phyloP scores from a whole-genome alignment of 441 rosid species.

The Brassica balearica region DNA sequence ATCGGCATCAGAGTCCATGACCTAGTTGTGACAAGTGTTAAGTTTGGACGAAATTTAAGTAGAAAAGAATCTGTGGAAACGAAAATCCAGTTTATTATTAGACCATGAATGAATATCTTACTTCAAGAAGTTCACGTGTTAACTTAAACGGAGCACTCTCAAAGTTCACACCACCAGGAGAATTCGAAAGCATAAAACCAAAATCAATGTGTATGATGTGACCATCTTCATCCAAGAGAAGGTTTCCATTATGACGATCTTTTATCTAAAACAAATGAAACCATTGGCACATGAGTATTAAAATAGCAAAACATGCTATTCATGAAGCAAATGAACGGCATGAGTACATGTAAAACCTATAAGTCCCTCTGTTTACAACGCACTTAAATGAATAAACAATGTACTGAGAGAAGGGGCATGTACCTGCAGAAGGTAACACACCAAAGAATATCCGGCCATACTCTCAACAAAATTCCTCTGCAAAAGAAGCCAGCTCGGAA shows the following conservation, averaged over 20 bases:
- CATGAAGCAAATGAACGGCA: background rate
- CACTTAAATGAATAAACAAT: constrained; percentile 9
- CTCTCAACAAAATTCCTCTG: constrained; percentile 99
- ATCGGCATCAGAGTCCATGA: constrained; percentile 99
- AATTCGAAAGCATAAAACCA: constrained; percentile 98
- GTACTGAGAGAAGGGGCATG: constrained; percentile 1
- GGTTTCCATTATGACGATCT: constrained; percentile 98
- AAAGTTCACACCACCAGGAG: constrained; percentile 97
- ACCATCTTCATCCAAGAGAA: constrained; percentile 96
- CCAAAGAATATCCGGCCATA: constrained; percentile 99
- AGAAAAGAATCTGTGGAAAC: constrained; percentile 19
- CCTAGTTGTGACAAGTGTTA: constrained; percentile 52
- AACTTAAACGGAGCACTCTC: constrained; percentile 98
- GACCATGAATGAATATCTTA: constrained; percentile 27
- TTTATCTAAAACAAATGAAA: constrained; percentile 62
- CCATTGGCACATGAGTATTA: constrained; percentile 1
- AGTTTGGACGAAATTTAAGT: background rate
- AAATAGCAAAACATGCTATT: constrained; percentile 9
- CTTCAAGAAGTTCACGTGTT: constrained; percentile 99
- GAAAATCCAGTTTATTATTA: background rate
- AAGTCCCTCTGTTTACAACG: background rate
- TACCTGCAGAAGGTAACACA: constrained; percentile 98
- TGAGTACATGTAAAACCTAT: background rate
- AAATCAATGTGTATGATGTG: constrained; percentile 99
- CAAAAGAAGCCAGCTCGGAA: constrained; percentile 39